Evolutionary conservation across 31 red algal species (phyloP).

Genomic region (Bonnemaisonia californica): DNA sequence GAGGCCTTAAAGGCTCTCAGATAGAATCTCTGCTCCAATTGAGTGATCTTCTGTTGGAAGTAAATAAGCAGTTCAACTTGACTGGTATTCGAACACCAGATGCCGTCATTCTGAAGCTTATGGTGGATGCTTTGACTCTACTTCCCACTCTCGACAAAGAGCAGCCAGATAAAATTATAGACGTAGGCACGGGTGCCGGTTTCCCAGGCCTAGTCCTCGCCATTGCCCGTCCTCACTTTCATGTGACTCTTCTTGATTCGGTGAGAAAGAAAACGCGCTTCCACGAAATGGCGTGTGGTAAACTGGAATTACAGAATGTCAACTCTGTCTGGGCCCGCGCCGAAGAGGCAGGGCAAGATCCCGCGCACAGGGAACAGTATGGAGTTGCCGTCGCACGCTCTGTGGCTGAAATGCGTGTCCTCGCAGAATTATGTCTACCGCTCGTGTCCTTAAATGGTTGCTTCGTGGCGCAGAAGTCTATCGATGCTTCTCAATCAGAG

Average conservation of each 20-base stretch:
- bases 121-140: slow-evolving; percentile 74
- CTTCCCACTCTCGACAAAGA: slow-evolving; percentile 62
- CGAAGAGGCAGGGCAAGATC: slow-evolving; percentile 50
- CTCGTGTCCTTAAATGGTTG: slow-evolving; percentile 70
- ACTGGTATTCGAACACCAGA: slow-evolving; percentile 82
- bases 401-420: slow-evolving; percentile 75
- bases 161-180: slow-evolving; percentile 47
- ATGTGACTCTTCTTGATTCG: slow-evolving; percentile 76
- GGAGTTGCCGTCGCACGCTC: slow-evolving; percentile 73
- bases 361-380: slow-evolving; percentile 44
- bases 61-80: slow-evolving; percentile 62
- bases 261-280: slow-evolving; percentile 80
- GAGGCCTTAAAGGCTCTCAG: neutral
- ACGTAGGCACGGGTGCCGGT: slow-evolving; percentile 88
- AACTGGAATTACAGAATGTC: slow-evolving; percentile 70
- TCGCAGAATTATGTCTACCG: slow-evolving; percentile 76
- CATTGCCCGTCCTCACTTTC: slow-evolving; percentile 70
- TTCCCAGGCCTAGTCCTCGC: slow-evolving; percentile 90
- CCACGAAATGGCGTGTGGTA: slow-evolving; percentile 34
- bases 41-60: slow-evolving; percentile 25
- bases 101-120: slow-evolving; percentile 66
- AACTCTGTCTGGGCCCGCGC: slow-evolving; percentile 73
- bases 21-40: slow-evolving; percentile 19
- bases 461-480: slow-evolving; percentile 82
- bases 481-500: slow-evolving; percentile 49